These are phyloP conservation scores for Epichloe amarillans DNA, from an alignment of 2,329 filamentous ascomycete genomes.

Conservation along the genomic window DNA sequence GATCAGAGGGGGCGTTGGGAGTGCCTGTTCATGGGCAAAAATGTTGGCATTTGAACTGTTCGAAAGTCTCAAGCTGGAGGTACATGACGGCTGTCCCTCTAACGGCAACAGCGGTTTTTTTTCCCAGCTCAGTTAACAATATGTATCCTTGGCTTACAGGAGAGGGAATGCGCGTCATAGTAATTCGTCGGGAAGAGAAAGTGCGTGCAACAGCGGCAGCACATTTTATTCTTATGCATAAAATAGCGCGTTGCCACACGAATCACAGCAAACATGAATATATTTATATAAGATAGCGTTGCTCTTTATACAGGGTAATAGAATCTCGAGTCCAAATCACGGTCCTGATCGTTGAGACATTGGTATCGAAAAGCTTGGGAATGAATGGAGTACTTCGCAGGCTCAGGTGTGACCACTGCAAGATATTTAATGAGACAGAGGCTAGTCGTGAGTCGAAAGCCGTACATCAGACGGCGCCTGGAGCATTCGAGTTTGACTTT, in stretches of 20 bases:
- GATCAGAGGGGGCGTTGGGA: background rate
- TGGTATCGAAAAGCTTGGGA: background rate
- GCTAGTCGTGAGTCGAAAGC: background rate
- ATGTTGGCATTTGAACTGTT: background rate
- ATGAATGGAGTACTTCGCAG: background rate
- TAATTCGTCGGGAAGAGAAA: background rate
- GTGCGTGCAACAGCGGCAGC: conserved; percentile 1
- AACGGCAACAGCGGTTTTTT: background rate
- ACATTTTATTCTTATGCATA: conserved; percentile 1
- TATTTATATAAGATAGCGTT: background rate
- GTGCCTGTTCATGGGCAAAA: background rate
- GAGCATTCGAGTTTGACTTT: background rate
- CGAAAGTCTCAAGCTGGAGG: background rate
- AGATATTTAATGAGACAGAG: background rate
- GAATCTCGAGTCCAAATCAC: background rate
- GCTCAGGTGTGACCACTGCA: background rate
- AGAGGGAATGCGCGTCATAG: background rate
- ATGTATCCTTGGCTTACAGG: background rate
- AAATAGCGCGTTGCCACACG: background rate
- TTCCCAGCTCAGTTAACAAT: background rate
- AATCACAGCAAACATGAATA: background rate
- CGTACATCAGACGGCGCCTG: background rate
- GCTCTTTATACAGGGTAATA: background rate
- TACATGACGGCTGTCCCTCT: background rate
- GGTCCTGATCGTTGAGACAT: background rate